Base-by-base conservation (phyloP, 306 rosid genomes). In the Prunus mume region DNA sequence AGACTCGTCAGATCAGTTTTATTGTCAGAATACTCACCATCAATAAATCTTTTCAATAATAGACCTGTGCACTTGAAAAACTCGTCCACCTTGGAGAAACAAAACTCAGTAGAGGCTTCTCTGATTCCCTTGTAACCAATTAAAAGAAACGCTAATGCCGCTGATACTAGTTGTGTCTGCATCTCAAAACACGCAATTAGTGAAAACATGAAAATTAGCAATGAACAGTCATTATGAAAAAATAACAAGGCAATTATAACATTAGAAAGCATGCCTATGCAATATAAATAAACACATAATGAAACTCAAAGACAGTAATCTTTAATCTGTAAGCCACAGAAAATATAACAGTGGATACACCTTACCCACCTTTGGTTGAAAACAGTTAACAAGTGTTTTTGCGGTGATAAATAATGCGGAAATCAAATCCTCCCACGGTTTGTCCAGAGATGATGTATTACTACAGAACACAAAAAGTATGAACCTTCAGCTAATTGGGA, bases 331-430 rank as follows among this genome's bases (percentile, higher is more conserved):
- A 69, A 45, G 69, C 51, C 41, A 60, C 10, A 76, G 41, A 22
- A 73, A 69, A 60, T 55, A 72, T 60, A 45, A 74, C 50, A 52
- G 73, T 60, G 68, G 64, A 78, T 22, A 72, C 55, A 85, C 76
- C 78, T 72, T 57, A 85, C 87, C 63, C 66, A 95, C 96, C 97
- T 88, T 88, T 72, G 88, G 85, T 84, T 80, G 91, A 71, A 82
- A 78, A 65, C 82, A 84, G 77, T 83, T 87, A 83, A 90, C 85
- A 50, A 95, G 86, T 75, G 82, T 83, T 86, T 88, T 85, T 25
- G 93, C 85, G 5, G 95, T 84, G 77, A 82, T 69, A 84, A 87
- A 84, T 74, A 92, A 79, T 50, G 88, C 78, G 46, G 78, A 82
- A 64, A 92, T 81, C 80, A 86, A 80, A 79, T 80, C 92, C 78